Conservation (phyloP, 2,329 filamentous ascomycete genomes). For the Coniochaeta sp. region DNA sequence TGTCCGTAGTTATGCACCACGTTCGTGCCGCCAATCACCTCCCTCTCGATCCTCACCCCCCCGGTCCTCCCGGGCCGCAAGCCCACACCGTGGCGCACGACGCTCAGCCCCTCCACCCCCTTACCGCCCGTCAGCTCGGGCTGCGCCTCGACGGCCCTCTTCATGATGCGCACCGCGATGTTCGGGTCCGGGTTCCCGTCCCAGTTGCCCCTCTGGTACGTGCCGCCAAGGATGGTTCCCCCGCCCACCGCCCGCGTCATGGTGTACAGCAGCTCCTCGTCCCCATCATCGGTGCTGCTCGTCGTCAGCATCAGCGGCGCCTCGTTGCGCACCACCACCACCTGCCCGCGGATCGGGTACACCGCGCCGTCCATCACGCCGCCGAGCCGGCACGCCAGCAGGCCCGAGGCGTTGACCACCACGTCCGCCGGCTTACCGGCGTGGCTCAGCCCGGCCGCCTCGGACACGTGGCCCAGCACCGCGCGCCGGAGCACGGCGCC, state of each 20-base stretch:
- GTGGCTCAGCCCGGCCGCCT: constrained; percentile 57
- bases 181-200: constrained; percentile 72
- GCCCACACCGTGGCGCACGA: constrained; percentile 78
- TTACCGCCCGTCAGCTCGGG: constrained; percentile 58
- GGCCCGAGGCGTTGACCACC: constrained; percentile 78
- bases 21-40: constrained; percentile 54
- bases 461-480: constrained; percentile 60
- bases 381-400: constrained; percentile 67
- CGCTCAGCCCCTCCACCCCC: constrained; percentile 64
- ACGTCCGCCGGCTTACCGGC: constrained; percentile 51
- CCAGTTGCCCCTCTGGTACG: constrained; percentile 73
- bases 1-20: constrained; percentile 82
- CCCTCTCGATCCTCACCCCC: constrained; percentile 70
- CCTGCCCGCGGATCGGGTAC: constrained; percentile 73
- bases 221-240: constrained; percentile 81
- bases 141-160: constrained; percentile 58
- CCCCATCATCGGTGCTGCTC: constrained; percentile 67
- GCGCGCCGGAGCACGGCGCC: constrained; percentile 63
- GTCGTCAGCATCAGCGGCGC: constrained; percentile 60
- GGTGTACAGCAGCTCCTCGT: constrained; percentile 67
- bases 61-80: constrained; percentile 66
- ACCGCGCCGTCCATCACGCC: constrained; percentile 73
- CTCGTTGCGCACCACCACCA: constrained; percentile 76
- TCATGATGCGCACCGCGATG: constrained; percentile 78
- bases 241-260: constrained; percentile 78